Conservation (phyloP, 2,329 filamentous ascomycete species). For the Periconia sp. region DNA sequence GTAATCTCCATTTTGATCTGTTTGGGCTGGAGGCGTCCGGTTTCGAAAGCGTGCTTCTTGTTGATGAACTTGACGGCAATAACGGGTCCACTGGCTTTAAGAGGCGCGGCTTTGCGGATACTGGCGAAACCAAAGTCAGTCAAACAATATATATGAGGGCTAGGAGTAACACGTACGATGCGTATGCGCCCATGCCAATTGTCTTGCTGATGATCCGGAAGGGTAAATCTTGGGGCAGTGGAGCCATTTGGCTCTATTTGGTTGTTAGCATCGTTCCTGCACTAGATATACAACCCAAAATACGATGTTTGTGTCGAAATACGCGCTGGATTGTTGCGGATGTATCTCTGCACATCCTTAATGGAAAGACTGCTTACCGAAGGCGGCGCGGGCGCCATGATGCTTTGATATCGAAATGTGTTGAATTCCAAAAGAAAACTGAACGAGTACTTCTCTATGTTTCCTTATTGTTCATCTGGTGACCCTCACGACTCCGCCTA, state of each 20-base stretch:
- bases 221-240: constrained; percentile 81
- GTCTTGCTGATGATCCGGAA: constrained; percentile 96
- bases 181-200: constrained; percentile 95
- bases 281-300: not conserved
- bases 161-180: constrained; percentile 77
- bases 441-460: too few species aligned
- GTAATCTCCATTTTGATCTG: constrained; percentile 93
- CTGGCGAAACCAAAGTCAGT: too few species aligned
- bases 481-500: too few species aligned
- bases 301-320: not conserved
- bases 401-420: constrained; percentile 9
- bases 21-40: constrained; percentile 86
- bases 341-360: not conserved
- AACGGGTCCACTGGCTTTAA: constrained; percentile 71
- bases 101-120: constrained; percentile 90
- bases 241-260: constrained; percentile 83
- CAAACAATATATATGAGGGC: too few species aligned
- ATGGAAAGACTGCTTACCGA: constrained; percentile 23
- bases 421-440: too few species aligned
- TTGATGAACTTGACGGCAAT: constrained; percentile 99
- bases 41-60: constrained; percentile 89
- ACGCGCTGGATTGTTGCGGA: not conserved
- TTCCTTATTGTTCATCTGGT: too few species aligned
- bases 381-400: constrained; percentile 33
- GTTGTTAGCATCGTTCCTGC: not conserved